A percentile compares a stretch with the other conserved stretches of the same genome.
These are phyloP conservation scores for Verticillium dahliae DNA, from an alignment of 2,329 filamentous ascomycete species.

Conservation along the genomic window DNA sequence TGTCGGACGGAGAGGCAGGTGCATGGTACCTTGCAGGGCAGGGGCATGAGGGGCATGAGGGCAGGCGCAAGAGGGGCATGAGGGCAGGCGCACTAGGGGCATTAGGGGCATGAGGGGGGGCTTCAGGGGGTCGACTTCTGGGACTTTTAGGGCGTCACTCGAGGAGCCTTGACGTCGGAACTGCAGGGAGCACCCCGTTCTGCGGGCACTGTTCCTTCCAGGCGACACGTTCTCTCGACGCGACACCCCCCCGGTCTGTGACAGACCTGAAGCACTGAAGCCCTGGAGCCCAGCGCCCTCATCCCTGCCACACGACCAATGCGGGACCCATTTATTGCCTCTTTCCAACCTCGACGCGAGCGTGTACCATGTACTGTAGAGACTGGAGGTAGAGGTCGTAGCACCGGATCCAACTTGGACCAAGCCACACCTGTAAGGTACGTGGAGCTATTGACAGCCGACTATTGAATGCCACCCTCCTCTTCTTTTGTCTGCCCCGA, in stretches of 20 bases:
- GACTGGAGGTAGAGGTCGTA: too few relatives aligned
- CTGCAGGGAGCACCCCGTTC: neutral
- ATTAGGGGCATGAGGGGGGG: neutral
- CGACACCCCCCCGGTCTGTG: constrained; percentile 32
- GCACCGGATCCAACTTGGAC: neutral
- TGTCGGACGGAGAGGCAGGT: neutral
- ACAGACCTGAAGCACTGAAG: constrained; percentile 39
- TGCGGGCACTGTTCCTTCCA: neutral
- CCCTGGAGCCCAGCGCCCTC: neutral
- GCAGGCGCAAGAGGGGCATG: neutral
- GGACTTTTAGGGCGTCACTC: neutral
- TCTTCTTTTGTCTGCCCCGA: neutral
- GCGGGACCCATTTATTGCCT: neutral
- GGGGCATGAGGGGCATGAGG: neutral
- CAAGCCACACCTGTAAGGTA: neutral
- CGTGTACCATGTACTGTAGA: too few relatives aligned
- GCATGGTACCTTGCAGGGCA: neutral
- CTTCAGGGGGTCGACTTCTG: neutral
- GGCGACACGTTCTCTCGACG: constrained; percentile 1
- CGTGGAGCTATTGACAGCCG: neutral
- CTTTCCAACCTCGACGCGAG: neutral
- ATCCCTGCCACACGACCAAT: neutral
- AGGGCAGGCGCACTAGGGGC: neutral
- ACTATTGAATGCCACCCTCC: neutral
- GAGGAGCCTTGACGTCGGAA: neutral